Conservation (phyloP, 495 filamentous ascomycete species). For the Hypoxylon cercidicola region DNA sequence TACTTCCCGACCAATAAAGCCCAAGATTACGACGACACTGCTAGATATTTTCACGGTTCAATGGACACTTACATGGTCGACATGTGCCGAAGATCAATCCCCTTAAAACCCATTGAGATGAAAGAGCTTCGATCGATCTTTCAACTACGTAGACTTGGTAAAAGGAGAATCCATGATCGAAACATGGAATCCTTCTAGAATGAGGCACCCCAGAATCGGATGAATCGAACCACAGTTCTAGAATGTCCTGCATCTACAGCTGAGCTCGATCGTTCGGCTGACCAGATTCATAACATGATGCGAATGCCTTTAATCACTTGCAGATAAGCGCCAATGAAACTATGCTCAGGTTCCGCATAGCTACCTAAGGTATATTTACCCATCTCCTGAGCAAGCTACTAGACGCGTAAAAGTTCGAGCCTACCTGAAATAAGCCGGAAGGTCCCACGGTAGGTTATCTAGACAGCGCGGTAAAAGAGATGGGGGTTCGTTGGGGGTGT, state of each 20-base stretch:
- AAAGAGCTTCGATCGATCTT: not conserved
- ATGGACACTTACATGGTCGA: no score
- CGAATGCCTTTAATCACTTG: slow-evolving; percentile 7
- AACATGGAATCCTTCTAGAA: slow-evolving; percentile 22
- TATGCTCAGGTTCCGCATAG: not conserved
- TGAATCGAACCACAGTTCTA: slow-evolving; percentile 1
- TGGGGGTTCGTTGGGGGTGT: slow-evolving; percentile 32
- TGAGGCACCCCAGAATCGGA: slow-evolving; percentile 1
- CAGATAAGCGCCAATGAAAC: slow-evolving; percentile 23
- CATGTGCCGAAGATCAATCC: no score
- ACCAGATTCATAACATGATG: not conserved
- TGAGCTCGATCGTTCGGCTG: not conserved
- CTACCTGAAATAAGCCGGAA: slow-evolving; percentile 33
- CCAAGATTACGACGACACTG: no score
- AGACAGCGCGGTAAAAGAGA: slow-evolving; percentile 17
- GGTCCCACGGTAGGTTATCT: slow-evolving; percentile 22
- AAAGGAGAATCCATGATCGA: not conserved
- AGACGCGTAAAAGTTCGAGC: slow-evolving; percentile 22
- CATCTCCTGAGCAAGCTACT: not conserved
- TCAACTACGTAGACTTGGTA: not conserved
- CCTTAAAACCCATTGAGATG: no score
- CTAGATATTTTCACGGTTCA: no score
- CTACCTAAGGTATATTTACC: no score
- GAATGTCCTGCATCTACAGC: not conserved
- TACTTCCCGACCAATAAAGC: no score